phyloP scores from a whole-genome alignment of 2,329 filamentous ascomycete species.

The Alternaria sp. region DNA sequence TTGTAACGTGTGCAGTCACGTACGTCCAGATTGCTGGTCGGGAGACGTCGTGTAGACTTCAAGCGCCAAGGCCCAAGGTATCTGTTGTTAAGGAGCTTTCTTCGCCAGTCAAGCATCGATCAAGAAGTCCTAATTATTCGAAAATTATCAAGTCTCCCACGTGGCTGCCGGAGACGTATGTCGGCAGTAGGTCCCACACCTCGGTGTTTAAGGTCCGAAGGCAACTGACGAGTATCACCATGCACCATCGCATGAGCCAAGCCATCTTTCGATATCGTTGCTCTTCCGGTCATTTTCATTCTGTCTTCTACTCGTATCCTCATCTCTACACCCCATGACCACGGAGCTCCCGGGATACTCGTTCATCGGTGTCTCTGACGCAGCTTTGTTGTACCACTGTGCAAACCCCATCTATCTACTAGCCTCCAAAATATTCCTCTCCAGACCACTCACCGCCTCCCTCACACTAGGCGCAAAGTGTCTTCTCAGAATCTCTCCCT shows the following conservation, averaged over 20 bases:
- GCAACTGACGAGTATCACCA: background rate
- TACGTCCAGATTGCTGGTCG: background rate
- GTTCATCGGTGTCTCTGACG: slow-evolving; percentile 19
- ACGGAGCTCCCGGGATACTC: slow-evolving; percentile 10
- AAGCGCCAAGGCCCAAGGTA: background rate
- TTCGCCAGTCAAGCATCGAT: background rate
- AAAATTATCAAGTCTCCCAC: background rate
- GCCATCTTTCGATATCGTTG: background rate
- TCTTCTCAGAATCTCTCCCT: slow-evolving; percentile 81
- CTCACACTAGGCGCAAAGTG: slow-evolving; percentile 89
- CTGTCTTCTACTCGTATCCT: background rate
- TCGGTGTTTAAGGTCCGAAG: background rate
- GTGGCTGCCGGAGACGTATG: background rate
- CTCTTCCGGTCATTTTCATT: background rate
- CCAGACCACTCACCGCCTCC: slow-evolving; percentile 64
- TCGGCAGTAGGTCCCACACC: slow-evolving; percentile 1
- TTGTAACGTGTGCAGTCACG: background rate
- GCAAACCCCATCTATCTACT: slow-evolving; percentile 15
- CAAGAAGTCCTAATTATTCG: background rate
- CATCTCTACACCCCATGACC: background rate
- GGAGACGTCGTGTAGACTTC: background rate
- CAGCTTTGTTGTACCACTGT: background rate
- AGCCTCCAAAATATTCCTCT: slow-evolving; percentile 42
- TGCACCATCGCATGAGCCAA: background rate
- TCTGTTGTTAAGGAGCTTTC: background rate